Percentiles rank a stretch among this genome's conserved stretches.
Conservation (phyloP, 345 rosid genomes). For the Erodium maritimum region DNA sequence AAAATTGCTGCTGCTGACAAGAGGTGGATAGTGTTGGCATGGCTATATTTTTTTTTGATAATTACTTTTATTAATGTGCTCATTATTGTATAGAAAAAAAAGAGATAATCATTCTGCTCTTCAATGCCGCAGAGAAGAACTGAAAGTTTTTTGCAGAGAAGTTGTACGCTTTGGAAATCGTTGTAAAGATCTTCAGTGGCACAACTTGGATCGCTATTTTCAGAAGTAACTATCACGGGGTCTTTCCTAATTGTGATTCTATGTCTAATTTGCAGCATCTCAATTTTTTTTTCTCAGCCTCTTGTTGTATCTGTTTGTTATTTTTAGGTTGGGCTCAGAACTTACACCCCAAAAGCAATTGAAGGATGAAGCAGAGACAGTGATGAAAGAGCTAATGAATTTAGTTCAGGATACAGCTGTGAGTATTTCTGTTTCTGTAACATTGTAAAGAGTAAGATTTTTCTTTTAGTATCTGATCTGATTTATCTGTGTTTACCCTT, state of each 20-base stretch:
- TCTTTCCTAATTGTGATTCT: background rate
- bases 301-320: conserved; percentile 1
- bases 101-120: no score
- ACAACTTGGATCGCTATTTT: conserved; percentile 69
- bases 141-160: conserved; percentile 65
- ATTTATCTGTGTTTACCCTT: no score
- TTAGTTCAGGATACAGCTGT: conserved; percentile 78
- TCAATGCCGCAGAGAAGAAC: conserved; percentile 53
- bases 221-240: conserved; percentile 28
- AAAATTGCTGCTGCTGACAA: conserved; percentile 87
- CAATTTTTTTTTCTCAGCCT: background rate
- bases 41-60: background rate
- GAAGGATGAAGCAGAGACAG: conserved; percentile 51
- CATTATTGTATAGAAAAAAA: background rate
- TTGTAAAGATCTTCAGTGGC: conserved; percentile 94
- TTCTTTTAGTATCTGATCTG: no score
- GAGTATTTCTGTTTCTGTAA: conserved; percentile 15
- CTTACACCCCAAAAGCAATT: conserved; percentile 22
- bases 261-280: background rate
- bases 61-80: background rate
- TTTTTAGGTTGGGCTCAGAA: conserved; percentile 54
- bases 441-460: no score
- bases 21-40: conserved; percentile 29
- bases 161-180: conserved; percentile 79
- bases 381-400: conserved; percentile 53